Evolutionary conservation across 1,284 basidiomycete genomes (phyloP).

Genomic region (Moesziomyces sp.): DNA sequence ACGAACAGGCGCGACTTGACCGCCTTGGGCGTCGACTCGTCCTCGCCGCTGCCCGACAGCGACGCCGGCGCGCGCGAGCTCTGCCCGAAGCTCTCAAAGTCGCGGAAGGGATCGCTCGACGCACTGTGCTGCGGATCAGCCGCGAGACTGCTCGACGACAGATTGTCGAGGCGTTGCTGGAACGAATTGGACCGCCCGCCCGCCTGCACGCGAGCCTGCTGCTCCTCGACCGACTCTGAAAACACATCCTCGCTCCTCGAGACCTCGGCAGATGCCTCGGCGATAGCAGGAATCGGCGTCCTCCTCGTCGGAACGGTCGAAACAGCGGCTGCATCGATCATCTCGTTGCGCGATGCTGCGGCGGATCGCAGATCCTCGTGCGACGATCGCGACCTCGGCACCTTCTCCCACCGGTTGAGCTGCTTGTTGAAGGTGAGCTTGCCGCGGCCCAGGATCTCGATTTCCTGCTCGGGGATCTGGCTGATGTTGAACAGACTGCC

Average conservation of each 20-base stretch:
- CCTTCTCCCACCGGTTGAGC: conserved; percentile 48
- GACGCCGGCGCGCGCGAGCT: conserved; percentile 34
- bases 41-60: conserved; percentile 4
- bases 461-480: conserved; percentile 47
- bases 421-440: conserved; percentile 49
- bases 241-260: conserved; percentile 40
- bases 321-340: not conserved
- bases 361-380: conserved; percentile 39
- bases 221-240: conserved; percentile 36
- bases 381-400: conserved; percentile 24
- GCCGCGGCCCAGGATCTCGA: conserved; percentile 50
- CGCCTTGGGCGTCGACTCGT: conserved; percentile 28
- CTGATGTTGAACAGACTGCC: conserved; percentile 55
- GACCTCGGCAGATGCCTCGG: conserved; percentile 41
- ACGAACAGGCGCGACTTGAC: conserved; percentile 32
- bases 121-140: conserved; percentile 36
- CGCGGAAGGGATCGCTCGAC: conserved; percentile 52
- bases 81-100: conserved; percentile 53
- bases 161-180: conserved; percentile 32
- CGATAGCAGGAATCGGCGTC: conserved; percentile 33
- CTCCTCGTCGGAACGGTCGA: conserved; percentile 13
- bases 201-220: conserved; percentile 24
- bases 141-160: conserved; percentile 19
- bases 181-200: conserved; percentile 34
- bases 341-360: conserved; percentile 30